Percentiles rank a stretch among this genome's conserved stretches.
phyloP scores from a whole-genome alignment of 2,329 filamentous ascomycete genomes.

The Stagonosporopsis vannaccii region DNA sequence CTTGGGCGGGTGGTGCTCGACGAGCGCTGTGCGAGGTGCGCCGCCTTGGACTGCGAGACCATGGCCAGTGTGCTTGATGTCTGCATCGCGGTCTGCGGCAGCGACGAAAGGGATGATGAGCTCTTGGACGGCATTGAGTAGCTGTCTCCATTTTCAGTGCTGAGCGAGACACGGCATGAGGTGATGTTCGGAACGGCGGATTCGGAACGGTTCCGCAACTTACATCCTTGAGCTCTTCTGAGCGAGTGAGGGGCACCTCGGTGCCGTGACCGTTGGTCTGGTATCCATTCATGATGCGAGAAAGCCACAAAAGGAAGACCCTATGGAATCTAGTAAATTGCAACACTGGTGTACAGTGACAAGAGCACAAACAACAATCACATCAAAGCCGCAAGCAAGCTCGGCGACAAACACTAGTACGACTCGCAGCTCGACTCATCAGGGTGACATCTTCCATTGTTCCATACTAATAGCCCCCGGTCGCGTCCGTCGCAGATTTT shows the following conservation, averaged over 20 bases:
- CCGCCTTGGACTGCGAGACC: conserved; percentile 69
- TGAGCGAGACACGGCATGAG: conserved; percentile 1
- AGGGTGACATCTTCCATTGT: conserved; percentile 22
- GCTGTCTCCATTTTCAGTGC: conserved; percentile 54
- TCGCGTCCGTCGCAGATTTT: conserved; percentile 14
- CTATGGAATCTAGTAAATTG: not conserved
- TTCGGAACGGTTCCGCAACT: conserved; percentile 17
- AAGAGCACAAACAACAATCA: conserved; percentile 6
- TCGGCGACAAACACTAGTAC: conserved; percentile 4
- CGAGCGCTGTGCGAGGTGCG: conserved; percentile 52
- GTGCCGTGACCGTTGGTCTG: conserved; percentile 16
- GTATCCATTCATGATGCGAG: conserved; percentile 4
- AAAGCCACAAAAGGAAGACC: not conserved
- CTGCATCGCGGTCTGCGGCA: conserved; percentile 70
- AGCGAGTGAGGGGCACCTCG: conserved; percentile 38
- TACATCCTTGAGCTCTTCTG: conserved; percentile 51
- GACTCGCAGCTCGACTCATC: conserved; percentile 1
- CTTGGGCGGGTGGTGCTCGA: conserved; percentile 55
- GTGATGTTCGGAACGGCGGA: conserved; percentile 3
- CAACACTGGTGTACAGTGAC: not conserved
- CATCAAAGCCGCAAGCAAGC: not conserved
- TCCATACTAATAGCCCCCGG: conserved; percentile 10
- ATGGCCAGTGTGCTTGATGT: conserved; percentile 62
- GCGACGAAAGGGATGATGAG: conserved; percentile 75
- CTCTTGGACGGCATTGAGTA: conserved; percentile 71